Evolutionary conservation across 306 rosid genomes (phyloP).

Genomic region (Vigna radiata): DNA sequence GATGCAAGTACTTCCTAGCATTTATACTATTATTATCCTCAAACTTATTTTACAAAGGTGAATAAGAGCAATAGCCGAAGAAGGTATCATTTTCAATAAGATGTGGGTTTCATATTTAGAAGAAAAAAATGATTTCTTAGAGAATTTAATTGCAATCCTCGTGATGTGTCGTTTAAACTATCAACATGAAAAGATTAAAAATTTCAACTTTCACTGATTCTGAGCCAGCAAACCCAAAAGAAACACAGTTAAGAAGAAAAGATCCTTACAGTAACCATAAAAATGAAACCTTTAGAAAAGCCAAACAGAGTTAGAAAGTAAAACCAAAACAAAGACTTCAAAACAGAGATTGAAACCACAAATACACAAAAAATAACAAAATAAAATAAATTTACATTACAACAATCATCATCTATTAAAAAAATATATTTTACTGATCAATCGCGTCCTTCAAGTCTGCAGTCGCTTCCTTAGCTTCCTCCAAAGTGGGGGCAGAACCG

Average conservation of each 20-base stretch:
- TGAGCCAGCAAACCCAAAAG: not conserved
- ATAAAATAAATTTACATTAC: not conserved
- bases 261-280: not conserved
- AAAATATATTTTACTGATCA: conserved; percentile 55
- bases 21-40: not conserved
- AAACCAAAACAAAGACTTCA: not conserved
- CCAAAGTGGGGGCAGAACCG: conserved; percentile 55
- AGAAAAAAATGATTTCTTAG: not conserved
- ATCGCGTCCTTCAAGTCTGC: conserved; percentile 75
- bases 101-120: not conserved
- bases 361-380: not conserved
- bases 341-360: conserved; percentile 1
- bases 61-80: not conserved
- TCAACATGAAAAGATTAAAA: not conserved
- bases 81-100: not conserved
- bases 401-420: no score
- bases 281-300: not conserved
- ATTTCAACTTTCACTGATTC: not conserved
- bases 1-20: not conserved
- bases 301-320: not conserved
- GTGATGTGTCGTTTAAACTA: not conserved
- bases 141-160: not conserved
- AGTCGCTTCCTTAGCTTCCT: conserved; percentile 82
- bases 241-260: not conserved
- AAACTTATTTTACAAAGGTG: not conserved